phyloP scores from a whole-genome alignment of 257 asterid genomes.

The Nyctanthes arbortristis region DNA sequence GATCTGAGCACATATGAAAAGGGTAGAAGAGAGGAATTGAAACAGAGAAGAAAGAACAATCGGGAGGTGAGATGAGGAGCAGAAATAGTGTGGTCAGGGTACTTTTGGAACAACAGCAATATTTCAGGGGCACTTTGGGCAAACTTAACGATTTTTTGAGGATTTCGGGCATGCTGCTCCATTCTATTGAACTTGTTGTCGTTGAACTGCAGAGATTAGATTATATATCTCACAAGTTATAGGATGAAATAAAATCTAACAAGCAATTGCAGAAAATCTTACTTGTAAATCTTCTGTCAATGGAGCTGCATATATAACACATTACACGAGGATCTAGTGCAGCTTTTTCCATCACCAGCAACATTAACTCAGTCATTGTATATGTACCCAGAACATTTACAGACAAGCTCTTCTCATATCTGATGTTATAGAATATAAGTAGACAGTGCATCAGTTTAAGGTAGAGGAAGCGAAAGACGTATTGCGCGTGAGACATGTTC shows the following conservation, averaged over 20 bases:
- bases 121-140: too few relatives aligned
- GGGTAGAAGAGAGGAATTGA: too few relatives aligned
- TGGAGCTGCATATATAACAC: conserved; percentile 95
- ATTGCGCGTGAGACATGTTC: neutral
- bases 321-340: conserved; percentile 95
- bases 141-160: too few relatives aligned
- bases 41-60: too few relatives aligned
- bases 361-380: conserved; percentile 70
- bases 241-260: neutral
- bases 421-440: conserved; percentile 18
- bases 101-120: too few relatives aligned
- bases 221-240: neutral
- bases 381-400: conserved; percentile 88
- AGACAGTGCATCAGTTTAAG: conserved; percentile 12
- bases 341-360: conserved; percentile 84
- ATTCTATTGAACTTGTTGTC: conserved; percentile 60
- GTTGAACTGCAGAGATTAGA: conserved; percentile 55
- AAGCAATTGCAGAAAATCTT: neutral
- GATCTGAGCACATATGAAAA: too few relatives aligned
- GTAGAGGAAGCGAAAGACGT: neutral
- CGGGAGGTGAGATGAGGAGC: too few relatives aligned
- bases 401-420: conserved; percentile 85
- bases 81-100: too few relatives aligned
- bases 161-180: conserved; percentile 87
- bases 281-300: conserved; percentile 76